These are phyloP conservation scores for Lactarius deliciosus DNA, from an alignment of 768 basidiomycete species.

Conservation along the genomic window DNA sequence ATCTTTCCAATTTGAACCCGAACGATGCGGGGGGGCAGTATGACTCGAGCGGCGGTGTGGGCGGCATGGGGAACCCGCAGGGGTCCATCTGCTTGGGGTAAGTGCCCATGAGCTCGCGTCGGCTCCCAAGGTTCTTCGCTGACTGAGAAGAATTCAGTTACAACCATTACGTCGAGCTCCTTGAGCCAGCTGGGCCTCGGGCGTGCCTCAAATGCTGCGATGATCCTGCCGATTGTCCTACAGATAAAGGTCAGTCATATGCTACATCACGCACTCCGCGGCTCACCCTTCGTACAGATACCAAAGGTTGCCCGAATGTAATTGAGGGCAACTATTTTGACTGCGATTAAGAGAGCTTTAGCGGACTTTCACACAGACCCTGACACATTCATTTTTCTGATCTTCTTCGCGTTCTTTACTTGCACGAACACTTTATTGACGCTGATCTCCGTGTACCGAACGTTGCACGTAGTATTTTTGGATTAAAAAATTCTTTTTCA, in stretches of 20 bases:
- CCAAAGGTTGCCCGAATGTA: conserved; percentile 50
- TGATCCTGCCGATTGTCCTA: conserved; percentile 53
- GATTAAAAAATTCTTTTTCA: not conserved
- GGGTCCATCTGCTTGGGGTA: conserved; percentile 54
- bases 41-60: conserved; percentile 54
- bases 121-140: not conserved
- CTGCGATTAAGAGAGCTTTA: conserved; percentile 38
- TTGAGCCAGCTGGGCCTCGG: conserved; percentile 51
- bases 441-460: not conserved
- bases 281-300: conserved; percentile 38
- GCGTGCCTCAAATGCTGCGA: conserved; percentile 63
- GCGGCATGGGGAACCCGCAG: conserved; percentile 51
- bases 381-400: not conserved
- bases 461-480: not conserved
- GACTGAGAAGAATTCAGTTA: conserved; percentile 39
- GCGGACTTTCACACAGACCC: not conserved
- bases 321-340: conserved; percentile 56
- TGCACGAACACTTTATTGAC: not conserved
- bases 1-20: conserved; percentile 46
- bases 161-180: conserved; percentile 59
- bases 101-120: conserved; percentile 22
- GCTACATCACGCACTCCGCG: not conserved
- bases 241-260: conserved; percentile 42
- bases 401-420: not conserved
- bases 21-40: conserved; percentile 56